Base-by-base conservation (phyloP, 164 flowering plant species). In the Buxus sempervirens region DNA sequence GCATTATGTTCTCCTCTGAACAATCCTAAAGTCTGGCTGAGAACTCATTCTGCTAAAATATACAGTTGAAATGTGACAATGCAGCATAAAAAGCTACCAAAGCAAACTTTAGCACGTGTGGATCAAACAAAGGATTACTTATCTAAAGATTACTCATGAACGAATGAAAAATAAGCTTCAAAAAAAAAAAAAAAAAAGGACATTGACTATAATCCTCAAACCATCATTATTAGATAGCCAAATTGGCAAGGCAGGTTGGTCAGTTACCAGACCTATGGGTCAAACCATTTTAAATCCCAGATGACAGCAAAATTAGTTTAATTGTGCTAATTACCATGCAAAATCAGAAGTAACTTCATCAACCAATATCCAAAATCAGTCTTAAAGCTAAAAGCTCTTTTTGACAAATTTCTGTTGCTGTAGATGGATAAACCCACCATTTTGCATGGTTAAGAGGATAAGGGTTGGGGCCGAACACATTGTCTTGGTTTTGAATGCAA, bases 41-140 rank as follows among this genome's bases (percentile, higher is more conserved):
- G 51, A 67, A 25, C 24, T 55, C 42, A 59, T 21, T 67, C 70
- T 67, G 58, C 42, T 60, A 14, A 60, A 68, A 45, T 60, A 25
- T 6, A 61, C 66, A 69, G 27, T 36, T 36, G 22, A 48, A 24
- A 1, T 13, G 25, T 45, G 9, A 9, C 10, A 28, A 56, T 26
- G 27, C 28, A 55, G 48, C 26, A 23, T 63, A 10, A 1, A 10
- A 45, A 6, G 10, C 66, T 63, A 24, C 55, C 10, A 24, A 45
- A 28, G 56, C 56, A 27, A 16, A 23, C 48, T 13, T 9, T 12
- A 45, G 15, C 54, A 63, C 24, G 23, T 23, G 13, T 24, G 16
- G 19, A 18, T n/a, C 21, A 24, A 65, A 28, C 27, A 36, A 20
- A 60, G 20, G 36, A 32, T 32, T 32, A 32, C 38, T 32, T 7